Evolutionary conservation across 768 basidiomycete species (phyloP).

Genomic region (Agaricus sinodeliciosus): DNA sequence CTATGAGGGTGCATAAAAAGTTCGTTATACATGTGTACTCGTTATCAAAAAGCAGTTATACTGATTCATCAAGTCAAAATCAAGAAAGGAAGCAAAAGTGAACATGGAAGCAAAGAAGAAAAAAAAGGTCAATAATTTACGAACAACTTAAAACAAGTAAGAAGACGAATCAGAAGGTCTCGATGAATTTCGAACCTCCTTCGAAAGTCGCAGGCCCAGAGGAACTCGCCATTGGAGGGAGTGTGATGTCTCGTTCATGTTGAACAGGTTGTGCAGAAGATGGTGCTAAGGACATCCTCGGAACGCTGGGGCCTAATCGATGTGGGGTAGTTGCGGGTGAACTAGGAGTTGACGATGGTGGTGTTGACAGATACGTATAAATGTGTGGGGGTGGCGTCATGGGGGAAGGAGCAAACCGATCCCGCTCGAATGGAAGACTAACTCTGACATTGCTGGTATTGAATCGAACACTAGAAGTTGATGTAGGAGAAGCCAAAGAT

Average conservation of each 20-base stretch:
- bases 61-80: too few relatives aligned
- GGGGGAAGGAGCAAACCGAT: conserved; percentile 3
- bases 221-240: background rate
- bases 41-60: too few relatives aligned
- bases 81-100: background rate
- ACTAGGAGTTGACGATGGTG: background rate
- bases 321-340: background rate
- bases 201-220: background rate
- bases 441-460: background rate
- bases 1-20: too few relatives aligned
- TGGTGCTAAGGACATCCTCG: background rate
- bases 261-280: background rate
- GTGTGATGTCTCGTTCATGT: background rate
- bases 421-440: background rate
- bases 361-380: conserved; percentile 3
- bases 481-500: background rate
- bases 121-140: background rate
- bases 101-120: background rate
- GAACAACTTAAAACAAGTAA: background rate
- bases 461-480: conserved; percentile 7
- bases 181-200: conserved; percentile 6
- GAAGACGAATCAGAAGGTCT: background rate
- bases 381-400: background rate
- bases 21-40: too few relatives aligned
- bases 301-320: background rate